Evolutionary conservation across 1,284 basidiomycete genomes (phyloP), one percentile per base, ranked within the genome.

Genomic region (Ustilago shanxiensis): DNA sequence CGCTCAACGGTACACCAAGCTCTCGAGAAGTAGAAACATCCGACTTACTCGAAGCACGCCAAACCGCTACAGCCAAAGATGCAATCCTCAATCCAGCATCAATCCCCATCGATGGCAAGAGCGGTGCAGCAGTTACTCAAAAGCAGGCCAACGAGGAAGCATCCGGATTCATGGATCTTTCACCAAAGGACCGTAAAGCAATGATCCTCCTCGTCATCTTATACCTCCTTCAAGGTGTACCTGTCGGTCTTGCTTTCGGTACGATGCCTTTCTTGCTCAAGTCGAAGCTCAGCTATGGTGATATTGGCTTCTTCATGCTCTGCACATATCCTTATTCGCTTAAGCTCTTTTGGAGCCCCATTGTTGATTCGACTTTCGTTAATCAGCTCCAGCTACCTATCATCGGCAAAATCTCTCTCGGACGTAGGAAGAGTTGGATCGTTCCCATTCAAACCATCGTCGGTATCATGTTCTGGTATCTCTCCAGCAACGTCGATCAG

Each of bases 351-450:
- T 99, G 97, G 96, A 96, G 95, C 26, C 97, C 97, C 49, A 93
- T 99, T 77, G 95, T 99, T 66, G 97, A 99, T 86, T 93, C 95
- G 3, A 89, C 93, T 75, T 99, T 93, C 86, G 89, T 93, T 77
- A 88, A 90, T 49, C 90, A 90, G 54, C 85, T 81, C 49, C 60
- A 72, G 39, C 66, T 82, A 5, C 74, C 77, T 1, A 29, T 71
- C 29, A 31, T 77, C 14, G 67, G 66, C 24, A 70, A 51, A n/a
- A 58, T 84, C 31, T 80, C 76, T 20, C 73, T 95, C 68, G 97
- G 97, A 20, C 91, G 97, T 60, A 90, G 97, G 74, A 99, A 98
- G 87, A 95, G 93, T 69, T 99, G 97, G 97, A 98, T 99, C 83
- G 92, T 99, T 70, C 97, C 97, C 50, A 96, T 99, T 88, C 97